phyloP scores from a whole-genome alignment of 2,329 filamentous ascomycete species.

The Neopestalotiopsis sp. region DNA sequence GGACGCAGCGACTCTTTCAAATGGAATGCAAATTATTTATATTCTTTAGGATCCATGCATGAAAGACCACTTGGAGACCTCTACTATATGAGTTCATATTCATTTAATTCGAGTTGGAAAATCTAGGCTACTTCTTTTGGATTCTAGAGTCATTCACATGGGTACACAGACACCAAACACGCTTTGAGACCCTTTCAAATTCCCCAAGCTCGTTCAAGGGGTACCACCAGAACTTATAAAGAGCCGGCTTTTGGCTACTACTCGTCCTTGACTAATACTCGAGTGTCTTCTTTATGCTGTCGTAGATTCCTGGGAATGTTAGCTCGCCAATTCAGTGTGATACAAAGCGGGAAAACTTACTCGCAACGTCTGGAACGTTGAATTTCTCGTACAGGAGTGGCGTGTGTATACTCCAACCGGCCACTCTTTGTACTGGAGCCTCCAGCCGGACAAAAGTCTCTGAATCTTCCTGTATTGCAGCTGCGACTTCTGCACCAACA shows the following conservation, averaged over 20 bases:
- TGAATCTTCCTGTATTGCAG: slow-evolving; percentile 79
- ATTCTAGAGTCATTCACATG: too few relatives aligned
- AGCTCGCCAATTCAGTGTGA: background rate
- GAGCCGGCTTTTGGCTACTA: background rate
- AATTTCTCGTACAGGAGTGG: slow-evolving; percentile 81
- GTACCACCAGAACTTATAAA: background rate
- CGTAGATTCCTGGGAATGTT: slow-evolving; percentile 66
- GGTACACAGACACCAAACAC: too few relatives aligned
- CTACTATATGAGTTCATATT: too few relatives aligned
- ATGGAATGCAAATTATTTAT: too few relatives aligned
- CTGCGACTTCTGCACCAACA: slow-evolving; percentile 86
- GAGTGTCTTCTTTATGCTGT: slow-evolving; percentile 70
- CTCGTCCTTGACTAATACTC: slow-evolving; percentile 58
- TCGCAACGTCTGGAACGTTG: slow-evolving; percentile 82
- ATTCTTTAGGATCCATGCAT: too few relatives aligned
- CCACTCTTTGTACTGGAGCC: slow-evolving; percentile 82
- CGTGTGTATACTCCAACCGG: slow-evolving; percentile 88
- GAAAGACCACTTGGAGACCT: too few relatives aligned
- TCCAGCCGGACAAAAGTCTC: slow-evolving; percentile 82
- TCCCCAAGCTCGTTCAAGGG: too few relatives aligned
- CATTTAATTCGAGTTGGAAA: too few relatives aligned
- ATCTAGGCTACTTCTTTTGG: too few relatives aligned
- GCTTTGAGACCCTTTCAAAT: too few relatives aligned
- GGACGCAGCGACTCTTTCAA: too few relatives aligned
- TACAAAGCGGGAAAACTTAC: slow-evolving; percentile 61